phyloP scores from a whole-genome alignment of 2,329 filamentous ascomycete genomes.

The Diaporthe sp. region DNA sequence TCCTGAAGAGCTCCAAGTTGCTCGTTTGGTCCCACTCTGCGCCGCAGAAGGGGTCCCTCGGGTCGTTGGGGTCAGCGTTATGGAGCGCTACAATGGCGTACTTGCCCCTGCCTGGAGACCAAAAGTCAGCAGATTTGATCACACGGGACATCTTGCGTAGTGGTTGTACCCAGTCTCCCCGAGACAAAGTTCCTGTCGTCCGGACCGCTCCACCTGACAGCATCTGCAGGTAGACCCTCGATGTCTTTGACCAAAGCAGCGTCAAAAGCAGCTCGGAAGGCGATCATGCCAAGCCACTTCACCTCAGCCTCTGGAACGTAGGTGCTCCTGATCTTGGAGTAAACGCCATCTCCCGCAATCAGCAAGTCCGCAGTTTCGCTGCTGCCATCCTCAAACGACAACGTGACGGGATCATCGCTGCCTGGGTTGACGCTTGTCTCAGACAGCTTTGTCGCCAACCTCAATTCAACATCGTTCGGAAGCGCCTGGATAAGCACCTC shows the following conservation, averaged over 20 bases:
- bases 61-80: slow-evolving; percentile 44
- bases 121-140: neutral
- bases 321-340: slow-evolving; percentile 22
- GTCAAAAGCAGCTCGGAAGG: slow-evolving; percentile 52
- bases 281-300: slow-evolving; percentile 53
- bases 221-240: slow-evolving; percentile 49
- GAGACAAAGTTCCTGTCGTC: slow-evolving; percentile 27
- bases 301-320: slow-evolving; percentile 42
- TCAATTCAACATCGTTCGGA: slow-evolving; percentile 47
- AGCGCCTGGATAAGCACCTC: slow-evolving; percentile 48
- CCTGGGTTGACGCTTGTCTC: slow-evolving; percentile 30
- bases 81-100: slow-evolving; percentile 49
- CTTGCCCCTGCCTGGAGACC: slow-evolving; percentile 42
- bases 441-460: slow-evolving; percentile 45
- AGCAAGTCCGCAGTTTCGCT: slow-evolving; percentile 16
- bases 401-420: slow-evolving; percentile 38
- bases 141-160: fast-evolving
- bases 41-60: slow-evolving; percentile 41
- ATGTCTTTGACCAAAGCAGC: slow-evolving; percentile 48
- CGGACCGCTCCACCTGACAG: slow-evolving; percentile 47
- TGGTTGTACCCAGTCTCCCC: neutral
- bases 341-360: slow-evolving; percentile 29
- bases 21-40: slow-evolving; percentile 47
- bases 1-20: slow-evolving; percentile 46
- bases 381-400: slow-evolving; percentile 16